Evolutionary conservation across 805 yeast species (phyloP).

Genomic region (Jamesozyma jinghongensis): DNA sequence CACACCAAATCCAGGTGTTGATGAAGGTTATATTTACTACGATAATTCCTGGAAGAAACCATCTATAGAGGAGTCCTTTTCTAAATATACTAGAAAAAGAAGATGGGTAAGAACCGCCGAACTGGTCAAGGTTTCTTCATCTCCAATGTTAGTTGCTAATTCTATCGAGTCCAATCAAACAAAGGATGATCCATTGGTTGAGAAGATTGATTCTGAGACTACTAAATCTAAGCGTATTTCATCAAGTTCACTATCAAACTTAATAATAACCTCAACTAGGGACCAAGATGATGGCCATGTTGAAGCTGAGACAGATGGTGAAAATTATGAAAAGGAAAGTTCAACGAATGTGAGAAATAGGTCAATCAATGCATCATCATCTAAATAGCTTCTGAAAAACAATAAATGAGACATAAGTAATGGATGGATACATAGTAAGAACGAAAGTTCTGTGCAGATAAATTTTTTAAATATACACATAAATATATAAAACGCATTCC

Average conservation of each 20-base stretch:
- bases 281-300: neutral
- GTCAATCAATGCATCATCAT: neutral
- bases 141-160: no score
- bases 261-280: neutral
- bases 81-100: conserved; percentile 87
- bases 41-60: conserved; percentile 95
- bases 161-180: no score
- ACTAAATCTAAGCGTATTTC: no score
- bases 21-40: conserved; percentile 81
- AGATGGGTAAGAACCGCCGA: conserved; percentile 96
- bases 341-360: conserved; percentile 1
- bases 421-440: no score
- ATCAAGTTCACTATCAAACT: no score
- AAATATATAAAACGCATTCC: no score
- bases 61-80: conserved; percentile 73
- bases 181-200: no score
- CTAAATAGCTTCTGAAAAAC: neutral
- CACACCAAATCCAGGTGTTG: conserved; percentile 58
- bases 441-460: no score
- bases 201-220: no score
- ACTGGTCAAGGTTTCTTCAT: conserved; percentile 36
- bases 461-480: no score
- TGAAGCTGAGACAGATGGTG: neutral
- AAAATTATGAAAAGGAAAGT: conserved; percentile 2
- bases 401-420: neutral